A percentile compares a stretch with the other conserved stretches of the same genome.
Conservation (phyloP, 441 rosid genomes). For the Geranium incanum region DNA sequence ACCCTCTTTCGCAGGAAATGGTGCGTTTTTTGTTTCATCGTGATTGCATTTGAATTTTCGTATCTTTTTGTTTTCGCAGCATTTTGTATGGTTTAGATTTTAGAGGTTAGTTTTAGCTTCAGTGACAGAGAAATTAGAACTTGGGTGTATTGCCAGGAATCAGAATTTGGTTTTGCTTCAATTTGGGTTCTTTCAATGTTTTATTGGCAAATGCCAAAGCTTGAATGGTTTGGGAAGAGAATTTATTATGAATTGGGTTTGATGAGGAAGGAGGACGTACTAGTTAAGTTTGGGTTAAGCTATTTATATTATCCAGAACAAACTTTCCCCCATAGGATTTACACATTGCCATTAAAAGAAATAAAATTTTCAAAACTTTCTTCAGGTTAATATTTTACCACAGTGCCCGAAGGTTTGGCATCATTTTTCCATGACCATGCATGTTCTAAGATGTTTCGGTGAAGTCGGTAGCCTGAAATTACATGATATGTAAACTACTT, state of each 20-base stretch:
- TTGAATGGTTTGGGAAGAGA: background rate
- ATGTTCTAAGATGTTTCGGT: background rate
- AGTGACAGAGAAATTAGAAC: background rate
- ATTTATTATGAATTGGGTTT: background rate
- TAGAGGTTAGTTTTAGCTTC: background rate
- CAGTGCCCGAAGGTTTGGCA: background rate
- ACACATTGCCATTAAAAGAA: background rate
- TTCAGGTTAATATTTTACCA: background rate
- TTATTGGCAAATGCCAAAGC: background rate
- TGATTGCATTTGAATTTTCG: background rate
- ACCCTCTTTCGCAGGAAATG: constrained; percentile 98
- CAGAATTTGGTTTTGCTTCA: background rate
- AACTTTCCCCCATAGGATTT: background rate
- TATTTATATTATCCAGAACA: background rate
- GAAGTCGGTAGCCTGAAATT: background rate
- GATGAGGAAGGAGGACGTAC: background rate
- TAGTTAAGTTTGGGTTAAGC: background rate
- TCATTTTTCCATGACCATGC: background rate
- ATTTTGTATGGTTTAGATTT: background rate
- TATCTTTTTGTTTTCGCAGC: background rate
- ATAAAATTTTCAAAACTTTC: background rate
- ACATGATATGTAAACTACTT: constrained; percentile 3
- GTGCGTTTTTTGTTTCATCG: constrained; percentile 31
- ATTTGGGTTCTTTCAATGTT: background rate
- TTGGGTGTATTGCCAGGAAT: background rate